Evolutionary conservation across 2,329 filamentous ascomycete species (phyloP).

Genomic region (Calonectria honghensis): DNA sequence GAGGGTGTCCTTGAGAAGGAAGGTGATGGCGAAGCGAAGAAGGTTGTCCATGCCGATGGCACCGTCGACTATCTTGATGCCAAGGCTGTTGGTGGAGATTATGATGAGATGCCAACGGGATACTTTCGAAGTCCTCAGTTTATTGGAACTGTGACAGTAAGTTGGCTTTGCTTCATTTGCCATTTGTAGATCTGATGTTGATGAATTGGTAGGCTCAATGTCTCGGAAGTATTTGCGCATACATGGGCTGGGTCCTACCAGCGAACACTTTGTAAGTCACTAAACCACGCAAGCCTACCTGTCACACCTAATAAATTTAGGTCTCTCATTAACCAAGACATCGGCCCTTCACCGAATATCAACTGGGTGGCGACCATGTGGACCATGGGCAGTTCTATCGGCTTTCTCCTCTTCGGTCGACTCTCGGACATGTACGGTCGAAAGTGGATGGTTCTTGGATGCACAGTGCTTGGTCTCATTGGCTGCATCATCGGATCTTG

Average conservation of each 20-base stretch:
- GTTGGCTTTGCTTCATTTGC: conserved; percentile 6
- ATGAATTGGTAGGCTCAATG: conserved; percentile 54
- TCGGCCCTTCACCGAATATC: conserved; percentile 57
- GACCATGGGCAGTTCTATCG: conserved; percentile 61
- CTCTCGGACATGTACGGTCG: conserved; percentile 66
- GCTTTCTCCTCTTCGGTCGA: conserved; percentile 64
- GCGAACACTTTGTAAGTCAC: conserved; percentile 57
- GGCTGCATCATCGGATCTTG: conserved; percentile 62
- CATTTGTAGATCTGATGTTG: neutral
- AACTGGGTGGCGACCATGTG: conserved; percentile 60
- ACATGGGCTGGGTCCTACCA: conserved; percentile 60
- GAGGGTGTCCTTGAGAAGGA: conserved; percentile 25
- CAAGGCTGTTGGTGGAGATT: conserved; percentile 63
- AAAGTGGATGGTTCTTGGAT: conserved; percentile 62
- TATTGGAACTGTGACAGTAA: conserved; percentile 62
- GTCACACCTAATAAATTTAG: conserved; percentile 29
- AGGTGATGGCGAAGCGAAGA: conserved; percentile 45
- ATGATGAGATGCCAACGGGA: conserved; percentile 62
- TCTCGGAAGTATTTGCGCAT: conserved; percentile 58
- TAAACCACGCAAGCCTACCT: neutral
- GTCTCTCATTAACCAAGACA: conserved; percentile 57
- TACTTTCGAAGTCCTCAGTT: conserved; percentile 64
- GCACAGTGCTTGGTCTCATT: conserved; percentile 57
- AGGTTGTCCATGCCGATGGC: conserved; percentile 62
- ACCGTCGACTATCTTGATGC: conserved; percentile 64